A percentile compares a stretch with the other conserved stretches of the same genome.
phyloP scores from a whole-genome alignment of 192 early-diverging fungal genomes.

The Pecoramyces ruminantium region DNA sequence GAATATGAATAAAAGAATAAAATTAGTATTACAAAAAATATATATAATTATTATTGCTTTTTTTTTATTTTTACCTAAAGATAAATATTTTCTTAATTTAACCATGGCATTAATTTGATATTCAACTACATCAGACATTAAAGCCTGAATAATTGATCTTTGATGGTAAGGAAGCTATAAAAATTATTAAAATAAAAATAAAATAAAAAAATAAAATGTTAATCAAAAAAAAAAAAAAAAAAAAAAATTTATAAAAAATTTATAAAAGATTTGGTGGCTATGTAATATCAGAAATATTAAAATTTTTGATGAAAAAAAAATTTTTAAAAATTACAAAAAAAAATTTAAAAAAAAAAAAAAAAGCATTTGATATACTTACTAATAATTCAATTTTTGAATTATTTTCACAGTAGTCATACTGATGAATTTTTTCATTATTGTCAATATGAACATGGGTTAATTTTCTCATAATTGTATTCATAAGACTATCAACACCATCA shows the following conservation, averaged over 20 bases:
- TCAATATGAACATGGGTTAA: neutral
- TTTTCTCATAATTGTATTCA: neutral
- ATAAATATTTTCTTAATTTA: constrained; percentile 24
- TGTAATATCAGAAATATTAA: no score
- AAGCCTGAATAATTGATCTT: constrained; percentile 6
- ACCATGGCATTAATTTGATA: constrained; percentile 20
- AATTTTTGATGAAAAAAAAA: no score
- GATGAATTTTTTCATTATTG: neutral
- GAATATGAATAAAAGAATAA: no score
- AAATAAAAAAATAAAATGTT: neutral
- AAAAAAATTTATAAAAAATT: no score
- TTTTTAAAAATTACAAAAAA: no score
- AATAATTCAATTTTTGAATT: neutral
- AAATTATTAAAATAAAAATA: neutral
- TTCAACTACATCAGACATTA: constrained; percentile 19
- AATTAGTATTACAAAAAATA: no score
- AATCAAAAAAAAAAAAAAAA: no score
- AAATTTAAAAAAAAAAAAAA: no score
- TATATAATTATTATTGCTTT: no score
- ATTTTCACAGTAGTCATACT: neutral
- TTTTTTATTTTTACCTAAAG: constrained; percentile 3
- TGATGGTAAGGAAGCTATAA: constrained; percentile 1
- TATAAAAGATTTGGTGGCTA: no score
- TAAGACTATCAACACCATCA: neutral
- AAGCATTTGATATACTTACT: neutral